Base-by-base conservation (phyloP, 345 rosid species). In the Cochlearia excelsa region DNA sequence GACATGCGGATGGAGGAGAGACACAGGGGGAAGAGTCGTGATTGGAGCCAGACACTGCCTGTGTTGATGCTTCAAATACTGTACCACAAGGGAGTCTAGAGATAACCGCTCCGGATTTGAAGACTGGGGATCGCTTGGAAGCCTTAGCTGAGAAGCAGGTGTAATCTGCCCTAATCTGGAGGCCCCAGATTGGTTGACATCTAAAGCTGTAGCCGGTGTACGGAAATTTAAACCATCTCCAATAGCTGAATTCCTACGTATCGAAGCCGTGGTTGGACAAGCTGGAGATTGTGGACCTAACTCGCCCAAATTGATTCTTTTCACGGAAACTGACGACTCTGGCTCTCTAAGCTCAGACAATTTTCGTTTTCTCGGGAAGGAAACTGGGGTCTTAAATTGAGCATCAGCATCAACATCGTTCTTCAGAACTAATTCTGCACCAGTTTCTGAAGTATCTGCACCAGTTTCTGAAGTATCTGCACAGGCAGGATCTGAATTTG, bases 31-130 rank as follows among this genome's bases (percentile, higher is more conserved):
- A 51, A 93, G 90, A 66, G 99, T 93, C 4, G 99, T 89, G 66
- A 93, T 83, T 43, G 99, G 99, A 68, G 99, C 99, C 56, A 85
- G 94, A 72, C 99, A 93, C 70, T 93, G 99, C 51, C 99, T 89
- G 77, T 93, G 99, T 63, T 89, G 99, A 60, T 93, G 97, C 78
- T 93, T 93, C 72, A 93, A 72, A 76, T 83, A 89, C 75, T 93
- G 99, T 77, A 93, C 86, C 49, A 93, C 91, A 46, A 93, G 69
- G 49, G 89, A 78, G 67, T 93, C 97, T 31, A 93, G 77, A 56
- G 95, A 82, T 73, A 87, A 68, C 46, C 97, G 77, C 71, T 93
- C 99, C 10, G 82, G 58, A 65, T 74, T 86, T 74, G 75, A 66
- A 33, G 83, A 61, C 71, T 82, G 94, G 35, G 77, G 75, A 61